Conservation (phyloP, 2,329 filamentous ascomycete genomes). For the Cladosporium halotolerans region DNA sequence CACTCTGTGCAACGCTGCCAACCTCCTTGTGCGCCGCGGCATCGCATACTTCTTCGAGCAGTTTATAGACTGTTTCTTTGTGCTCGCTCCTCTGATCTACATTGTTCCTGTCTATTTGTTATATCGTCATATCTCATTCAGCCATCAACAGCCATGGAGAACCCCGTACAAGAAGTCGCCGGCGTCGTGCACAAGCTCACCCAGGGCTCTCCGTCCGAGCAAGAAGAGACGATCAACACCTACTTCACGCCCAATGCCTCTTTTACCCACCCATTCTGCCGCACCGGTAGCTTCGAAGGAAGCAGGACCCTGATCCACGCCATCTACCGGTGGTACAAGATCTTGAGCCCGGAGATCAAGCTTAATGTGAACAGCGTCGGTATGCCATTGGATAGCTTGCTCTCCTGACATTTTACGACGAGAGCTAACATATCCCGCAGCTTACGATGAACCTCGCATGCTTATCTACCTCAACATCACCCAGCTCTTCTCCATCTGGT, state of each 20-base stretch:
- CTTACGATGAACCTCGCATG: slow-evolving; percentile 59
- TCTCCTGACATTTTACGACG: background rate
- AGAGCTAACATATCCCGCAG: slow-evolving; percentile 34
- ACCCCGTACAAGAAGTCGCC: slow-evolving; percentile 53
- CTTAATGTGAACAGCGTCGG: slow-evolving; percentile 58
- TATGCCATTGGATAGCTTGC: slow-evolving; percentile 21
- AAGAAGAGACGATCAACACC: slow-evolving; percentile 58
- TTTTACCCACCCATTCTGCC: slow-evolving; percentile 74
- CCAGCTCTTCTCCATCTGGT: slow-evolving; percentile 72
- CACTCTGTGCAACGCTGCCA: too few relatives aligned
- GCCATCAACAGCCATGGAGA: slow-evolving; percentile 21
- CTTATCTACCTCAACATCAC: slow-evolving; percentile 68
- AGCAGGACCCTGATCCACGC: slow-evolving; percentile 61
- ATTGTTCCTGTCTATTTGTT: too few relatives aligned
- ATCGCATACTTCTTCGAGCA: too few relatives aligned
- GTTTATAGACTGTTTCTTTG: too few relatives aligned
- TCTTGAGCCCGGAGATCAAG: slow-evolving; percentile 68
- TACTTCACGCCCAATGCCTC: slow-evolving; percentile 68
- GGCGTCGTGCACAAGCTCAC: slow-evolving; percentile 62
- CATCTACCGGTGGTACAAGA: slow-evolving; percentile 80
- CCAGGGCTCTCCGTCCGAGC: slow-evolving; percentile 59
- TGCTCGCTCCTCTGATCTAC: background rate
- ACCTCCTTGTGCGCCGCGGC: too few relatives aligned
- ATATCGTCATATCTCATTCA: too few relatives aligned
- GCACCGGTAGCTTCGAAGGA: slow-evolving; percentile 53